phyloP scores from a whole-genome alignment of 257 asterid genomes.

The Nicotiana knightiana region DNA sequence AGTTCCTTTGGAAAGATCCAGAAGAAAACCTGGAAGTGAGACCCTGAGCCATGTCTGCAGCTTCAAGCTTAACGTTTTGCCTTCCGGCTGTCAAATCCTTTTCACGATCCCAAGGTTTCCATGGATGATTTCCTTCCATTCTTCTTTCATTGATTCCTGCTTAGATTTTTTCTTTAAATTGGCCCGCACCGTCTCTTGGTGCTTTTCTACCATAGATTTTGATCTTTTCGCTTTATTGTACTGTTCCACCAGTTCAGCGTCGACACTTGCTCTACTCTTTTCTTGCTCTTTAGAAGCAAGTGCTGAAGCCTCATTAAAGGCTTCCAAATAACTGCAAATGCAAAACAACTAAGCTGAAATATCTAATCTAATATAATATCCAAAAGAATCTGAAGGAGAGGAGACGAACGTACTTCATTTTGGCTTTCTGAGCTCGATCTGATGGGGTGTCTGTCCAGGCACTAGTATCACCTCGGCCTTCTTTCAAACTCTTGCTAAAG shows the following conservation, averaged over 20 bases:
- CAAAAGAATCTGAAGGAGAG: not conserved
- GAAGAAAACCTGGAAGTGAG: conserved; percentile 85
- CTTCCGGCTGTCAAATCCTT: conserved; percentile 94
- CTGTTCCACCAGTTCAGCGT: conserved; percentile 80
- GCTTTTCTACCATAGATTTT: conserved; percentile 79
- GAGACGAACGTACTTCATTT: conserved; percentile 51
- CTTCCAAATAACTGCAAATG: conserved; percentile 67
- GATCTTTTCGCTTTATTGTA: conserved; percentile 83
- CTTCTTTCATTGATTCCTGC: conserved; percentile 46
- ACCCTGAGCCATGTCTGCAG: conserved; percentile 68
- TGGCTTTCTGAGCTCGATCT: conserved; percentile 85
- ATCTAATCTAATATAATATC: not conserved
- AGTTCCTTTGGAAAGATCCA: conserved; percentile 76
- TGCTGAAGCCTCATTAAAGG: conserved; percentile 80
- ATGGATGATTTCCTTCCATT: conserved; percentile 88
- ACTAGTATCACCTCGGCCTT: conserved; percentile 97
- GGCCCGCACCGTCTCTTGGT: conserved; percentile 36
- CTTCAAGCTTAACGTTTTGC: conserved; percentile 62
- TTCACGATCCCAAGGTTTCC: conserved; percentile 99
- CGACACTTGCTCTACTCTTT: conserved; percentile 29
- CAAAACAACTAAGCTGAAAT: not conserved
- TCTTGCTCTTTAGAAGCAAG: conserved; percentile 63
- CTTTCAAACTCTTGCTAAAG: conserved; percentile 66
- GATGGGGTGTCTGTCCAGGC: conserved; percentile 96
- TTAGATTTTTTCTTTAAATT: conserved; percentile 62